Base-by-base conservation (phyloP, 192 early-diverging fungal genomes). In the Backusella macrospora region DNA sequence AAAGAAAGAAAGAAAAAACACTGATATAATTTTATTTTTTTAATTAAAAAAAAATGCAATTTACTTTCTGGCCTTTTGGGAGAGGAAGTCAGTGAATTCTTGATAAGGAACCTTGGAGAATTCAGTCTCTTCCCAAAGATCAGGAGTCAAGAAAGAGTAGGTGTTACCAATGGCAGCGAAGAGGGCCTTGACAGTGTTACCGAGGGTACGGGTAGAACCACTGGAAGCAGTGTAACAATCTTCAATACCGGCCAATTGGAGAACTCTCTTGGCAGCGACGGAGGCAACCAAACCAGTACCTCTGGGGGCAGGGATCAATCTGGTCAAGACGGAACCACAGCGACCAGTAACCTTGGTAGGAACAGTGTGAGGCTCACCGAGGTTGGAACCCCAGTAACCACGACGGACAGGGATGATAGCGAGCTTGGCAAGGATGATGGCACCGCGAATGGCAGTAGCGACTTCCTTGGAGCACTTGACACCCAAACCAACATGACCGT, bases 401-500 rank as follows among this genome's bases (percentile, higher is more conserved):
- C 95, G 96, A 84, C 97, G 95, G 77, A 99, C 97, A 72, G 97
- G 97, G 86, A 99, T 93, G 80, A 97, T 90, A 77, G 93, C n/a
- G n/a, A n/a, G n/a, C n/a, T n/a, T n/a, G 87, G 97, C 97, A 75
- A 99, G 92, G 88, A 96, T 95, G 81, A 99, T 96, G 84, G 95
- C 97, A 84, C 97, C 97, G 81, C 95, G 95, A 83, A 99, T 99
- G 72, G 97, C 94, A 70, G 94, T 95, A 84, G 97, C 97, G 62
- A 99, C 97, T 87, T 99, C 97, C 94, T 97, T 99, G 84, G 97
- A 96, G 92, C 97, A 99, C 92, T 99, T 99, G 87, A 99, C 97
- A 85, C 97, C 97, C 63, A 99, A 90, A 92, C 97, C 97, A 80
- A 97, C 95, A 89, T 99, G 97, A 72, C 97, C 97, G 84, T 97